Conservation (phyloP, 2,329 filamentous ascomycete species). For the Periconia sp. region DNA sequence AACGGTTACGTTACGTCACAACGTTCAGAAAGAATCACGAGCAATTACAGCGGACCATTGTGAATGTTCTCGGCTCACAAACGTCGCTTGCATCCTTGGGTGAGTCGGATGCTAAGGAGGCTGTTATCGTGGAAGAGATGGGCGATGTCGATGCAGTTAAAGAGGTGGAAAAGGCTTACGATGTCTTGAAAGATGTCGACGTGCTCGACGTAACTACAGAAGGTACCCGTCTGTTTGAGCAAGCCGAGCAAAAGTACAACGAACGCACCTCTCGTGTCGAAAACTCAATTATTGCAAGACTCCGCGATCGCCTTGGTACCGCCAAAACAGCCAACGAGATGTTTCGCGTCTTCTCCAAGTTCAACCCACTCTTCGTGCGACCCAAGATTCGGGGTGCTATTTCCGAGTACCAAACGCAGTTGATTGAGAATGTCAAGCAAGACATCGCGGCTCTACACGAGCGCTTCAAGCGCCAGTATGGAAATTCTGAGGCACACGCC, state of each 20-base stretch:
- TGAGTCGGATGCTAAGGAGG: conserved; percentile 40
- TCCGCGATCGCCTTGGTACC: conserved; percentile 89
- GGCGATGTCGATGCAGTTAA: conserved; percentile 96
- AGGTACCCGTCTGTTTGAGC: conserved; percentile 88
- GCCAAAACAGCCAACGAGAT: conserved; percentile 98
- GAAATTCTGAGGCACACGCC: conserved; percentile 93
- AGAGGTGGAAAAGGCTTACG: conserved; percentile 93
- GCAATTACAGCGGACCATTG: conserved; percentile 92
- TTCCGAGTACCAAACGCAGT: conserved; percentile 94
- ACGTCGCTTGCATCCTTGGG: conserved; percentile 46
- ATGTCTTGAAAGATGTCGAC: conserved; percentile 91
- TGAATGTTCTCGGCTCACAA: conserved; percentile 84
- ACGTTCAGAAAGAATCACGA: conserved; percentile 98
- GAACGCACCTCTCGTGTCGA: conserved; percentile 96
- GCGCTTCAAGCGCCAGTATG: conserved; percentile 98
- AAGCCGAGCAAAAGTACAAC: conserved; percentile 94
- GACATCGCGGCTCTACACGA: conserved; percentile 93
- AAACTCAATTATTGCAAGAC: conserved; percentile 94
- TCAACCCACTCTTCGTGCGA: conserved; percentile 96
- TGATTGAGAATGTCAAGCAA: conserved; percentile 97
- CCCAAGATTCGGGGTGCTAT: conserved; percentile 99
- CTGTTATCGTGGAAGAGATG: conserved; percentile 85
- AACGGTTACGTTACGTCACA: conserved; percentile 87
- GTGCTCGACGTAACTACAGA: conserved; percentile 88
- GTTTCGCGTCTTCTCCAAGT: conserved; percentile 99